phyloP scores from a whole-genome alignment of 2,329 filamentous ascomycete genomes.

The Colletotrichum orchidophilum region DNA sequence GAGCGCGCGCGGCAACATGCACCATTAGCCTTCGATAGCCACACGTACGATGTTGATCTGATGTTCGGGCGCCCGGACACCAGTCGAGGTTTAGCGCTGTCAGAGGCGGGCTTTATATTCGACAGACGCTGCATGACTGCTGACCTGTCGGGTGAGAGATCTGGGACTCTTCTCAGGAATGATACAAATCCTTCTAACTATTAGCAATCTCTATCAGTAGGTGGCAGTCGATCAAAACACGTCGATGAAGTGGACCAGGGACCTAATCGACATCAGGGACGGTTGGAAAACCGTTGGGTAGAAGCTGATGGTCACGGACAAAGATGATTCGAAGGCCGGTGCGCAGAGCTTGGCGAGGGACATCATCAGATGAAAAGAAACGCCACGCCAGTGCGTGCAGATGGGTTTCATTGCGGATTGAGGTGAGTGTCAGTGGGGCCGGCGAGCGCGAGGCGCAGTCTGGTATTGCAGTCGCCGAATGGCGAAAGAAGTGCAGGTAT shows the following conservation, averaged over 20 bases:
- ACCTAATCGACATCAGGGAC: not conserved
- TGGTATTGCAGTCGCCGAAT: not conserved
- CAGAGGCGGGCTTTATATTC: not conserved
- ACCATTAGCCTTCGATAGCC: constrained; percentile 1
- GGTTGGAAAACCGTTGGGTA: not conserved
- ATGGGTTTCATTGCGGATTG: constrained; percentile 11
- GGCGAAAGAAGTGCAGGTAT: not conserved
- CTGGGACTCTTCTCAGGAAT: too few species aligned
- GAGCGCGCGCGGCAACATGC: constrained; percentile 11
- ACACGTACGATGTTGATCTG: constrained; percentile 12
- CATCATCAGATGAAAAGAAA: constrained; percentile 9
- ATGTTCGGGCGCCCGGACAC: constrained; percentile 25
- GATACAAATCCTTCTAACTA: not conserved
- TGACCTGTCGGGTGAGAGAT: too few species aligned
- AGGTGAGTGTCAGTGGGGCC: not conserved
- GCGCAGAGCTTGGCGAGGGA: constrained; percentile 10
- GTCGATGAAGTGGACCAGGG: not conserved
- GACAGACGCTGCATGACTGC: not conserved
- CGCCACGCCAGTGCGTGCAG: not conserved
- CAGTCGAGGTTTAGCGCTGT: constrained; percentile 7
- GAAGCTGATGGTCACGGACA: constrained; percentile 4
- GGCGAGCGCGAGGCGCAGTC: constrained; percentile 12
- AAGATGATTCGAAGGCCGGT: constrained; percentile 7
- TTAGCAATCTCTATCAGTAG: not conserved
- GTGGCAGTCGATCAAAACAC: not conserved